Percentiles rank a stretch among this genome's conserved stretches.
Conservation (phyloP, 2,329 filamentous ascomycete genomes). For the Xylaria sp. region DNA sequence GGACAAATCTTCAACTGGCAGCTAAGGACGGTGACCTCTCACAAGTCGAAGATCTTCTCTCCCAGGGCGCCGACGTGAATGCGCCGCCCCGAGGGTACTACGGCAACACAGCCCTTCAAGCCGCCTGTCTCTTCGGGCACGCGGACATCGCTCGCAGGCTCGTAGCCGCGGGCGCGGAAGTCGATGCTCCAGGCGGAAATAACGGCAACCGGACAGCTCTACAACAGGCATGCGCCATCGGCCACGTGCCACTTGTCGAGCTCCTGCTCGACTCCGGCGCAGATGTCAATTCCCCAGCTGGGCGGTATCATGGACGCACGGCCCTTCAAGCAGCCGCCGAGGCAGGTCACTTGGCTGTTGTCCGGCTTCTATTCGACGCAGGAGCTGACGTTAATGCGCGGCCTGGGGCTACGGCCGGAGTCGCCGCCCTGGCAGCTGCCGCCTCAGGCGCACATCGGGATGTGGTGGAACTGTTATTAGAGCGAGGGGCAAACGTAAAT, state of each 20-base stretch:
- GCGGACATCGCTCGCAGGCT: constrained; percentile 39
- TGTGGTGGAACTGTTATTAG: constrained; percentile 47
- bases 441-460: constrained; percentile 45
- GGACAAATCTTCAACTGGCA: constrained; percentile 53
- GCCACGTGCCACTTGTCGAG: constrained; percentile 38
- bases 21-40: constrained; percentile 48
- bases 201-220: constrained; percentile 52
- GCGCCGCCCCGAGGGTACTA: constrained; percentile 42
- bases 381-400: constrained; percentile 50
- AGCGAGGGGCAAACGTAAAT: constrained; percentile 50
- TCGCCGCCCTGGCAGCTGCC: constrained; percentile 54
- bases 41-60: constrained; percentile 44
- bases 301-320: constrained; percentile 50
- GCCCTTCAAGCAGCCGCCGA: constrained; percentile 52
- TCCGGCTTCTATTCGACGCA: constrained; percentile 44
- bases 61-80: constrained; percentile 46
- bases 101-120: constrained; percentile 48
- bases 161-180: constrained; percentile 39
- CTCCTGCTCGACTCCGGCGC: constrained; percentile 42
- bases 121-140: constrained; percentile 45
- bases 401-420: constrained; percentile 51
- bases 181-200: constrained; percentile 48
- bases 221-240: constrained; percentile 50
- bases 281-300: constrained; percentile 45
- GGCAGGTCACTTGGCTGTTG: constrained; percentile 44